These are phyloP conservation scores for Leptographium radiaticola DNA, from an alignment of 2,329 filamentous ascomycete genomes.

Conservation along the genomic window DNA sequence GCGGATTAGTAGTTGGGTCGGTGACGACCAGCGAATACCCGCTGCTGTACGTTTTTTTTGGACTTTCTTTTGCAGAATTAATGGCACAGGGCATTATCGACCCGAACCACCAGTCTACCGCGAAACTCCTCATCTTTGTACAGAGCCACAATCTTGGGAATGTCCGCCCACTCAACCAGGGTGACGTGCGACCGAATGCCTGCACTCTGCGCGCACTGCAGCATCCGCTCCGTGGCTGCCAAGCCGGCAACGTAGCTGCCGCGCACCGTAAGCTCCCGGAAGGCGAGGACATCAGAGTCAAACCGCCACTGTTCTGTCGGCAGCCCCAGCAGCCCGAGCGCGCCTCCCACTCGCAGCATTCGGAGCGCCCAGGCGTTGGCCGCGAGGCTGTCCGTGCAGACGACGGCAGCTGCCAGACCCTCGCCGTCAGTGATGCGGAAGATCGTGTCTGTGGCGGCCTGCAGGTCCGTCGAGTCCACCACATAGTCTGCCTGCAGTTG, in stretches of 20 bases:
- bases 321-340: not conserved
- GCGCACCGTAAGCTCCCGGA: not conserved
- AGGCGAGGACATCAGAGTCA: not conserved
- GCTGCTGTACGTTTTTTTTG: no score
- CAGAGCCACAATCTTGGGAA: not conserved
- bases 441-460: not conserved
- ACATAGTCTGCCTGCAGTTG: not conserved
- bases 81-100: no score
- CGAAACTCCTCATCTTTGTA: not conserved
- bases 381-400: not conserved
- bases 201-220: not conserved
- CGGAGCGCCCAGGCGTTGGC: not conserved
- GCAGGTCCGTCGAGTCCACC: not conserved
- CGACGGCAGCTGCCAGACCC: not conserved
- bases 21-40: no score
- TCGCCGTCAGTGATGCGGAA: not conserved
- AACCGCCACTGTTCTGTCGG: not conserved
- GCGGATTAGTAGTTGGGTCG: no score
- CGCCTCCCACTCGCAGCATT: not conserved
- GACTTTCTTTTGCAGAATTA: not conserved
- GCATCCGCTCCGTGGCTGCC: not conserved
- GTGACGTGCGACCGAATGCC: not conserved
- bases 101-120: not conserved
- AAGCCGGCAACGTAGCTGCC: not conserved
- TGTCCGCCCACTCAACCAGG: not conserved